Evolutionary conservation across 2,329 filamentous ascomycete genomes (phyloP), one percentile per base, ranked within the genome.

Genomic region (Microthyrium microscopicum): DNA sequence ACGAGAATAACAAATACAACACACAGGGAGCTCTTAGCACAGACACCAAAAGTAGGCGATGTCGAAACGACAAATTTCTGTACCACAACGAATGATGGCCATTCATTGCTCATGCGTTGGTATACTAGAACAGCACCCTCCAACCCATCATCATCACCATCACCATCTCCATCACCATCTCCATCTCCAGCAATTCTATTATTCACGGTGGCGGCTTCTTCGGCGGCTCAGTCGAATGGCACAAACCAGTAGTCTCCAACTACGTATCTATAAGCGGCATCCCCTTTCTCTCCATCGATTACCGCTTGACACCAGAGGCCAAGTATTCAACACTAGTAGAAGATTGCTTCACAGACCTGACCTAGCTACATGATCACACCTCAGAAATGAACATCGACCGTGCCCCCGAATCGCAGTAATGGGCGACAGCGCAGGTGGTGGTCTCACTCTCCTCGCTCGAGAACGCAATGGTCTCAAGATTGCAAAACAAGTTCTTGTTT

Each of bases 121-220:
- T n/a, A n/a, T n/a, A n/a, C n/a, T n/a, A n/a, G n/a, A n/a, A n/a
- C n/a, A n/a, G n/a, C n/a, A n/a, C n/a, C n/a, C n/a, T n/a, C n/a
- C n/a, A n/a, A n/a, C n/a, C n/a, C n/a, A n/a, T n/a, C n/a, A n/a
- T n/a, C n/a, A n/a, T n/a, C n/a, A n/a, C n/a, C n/a, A n/a, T n/a
- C n/a, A n/a, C n/a, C n/a, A n/a, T n/a, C n/a, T n/a, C n/a, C n/a
- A n/a, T n/a, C n/a, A n/a, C n/a, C n/a, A n/a, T n/a, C n/a, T n/a
- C n/a, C n/a, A n/a, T n/a, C n/a, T n/a, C n/a, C n/a, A n/a, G n/a
- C n/a, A n/a, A n/a, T n/a, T n/a, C n/a, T n/a, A n/a, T n/a, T n/a
- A n/a, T 51, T 15, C 60, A 64, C 36, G 58, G 57, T 20, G 60
- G 60, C 12, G 59, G 58, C 11, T 52, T 54, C 30, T 46, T 62